Evolutionary conservation across 2,329 filamentous ascomycete genomes (phyloP), one percentile per base, ranked within the genome.

Genomic region (Exophiala xenobiotica): DNA sequence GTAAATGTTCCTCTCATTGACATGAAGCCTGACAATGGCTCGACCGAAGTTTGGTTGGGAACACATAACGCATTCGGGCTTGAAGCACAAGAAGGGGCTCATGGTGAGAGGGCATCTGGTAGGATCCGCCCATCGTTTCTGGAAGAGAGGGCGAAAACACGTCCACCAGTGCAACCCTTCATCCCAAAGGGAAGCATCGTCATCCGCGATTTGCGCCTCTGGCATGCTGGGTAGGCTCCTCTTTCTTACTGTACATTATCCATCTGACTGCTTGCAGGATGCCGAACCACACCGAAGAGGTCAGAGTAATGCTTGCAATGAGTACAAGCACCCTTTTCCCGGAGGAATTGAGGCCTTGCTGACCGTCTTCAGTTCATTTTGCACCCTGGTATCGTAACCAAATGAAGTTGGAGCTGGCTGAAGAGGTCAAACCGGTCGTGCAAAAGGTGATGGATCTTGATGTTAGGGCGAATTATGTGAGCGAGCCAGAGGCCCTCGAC

Each of bases 21-120:
- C 24, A 77, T 78, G 64, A 74, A 67, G 0, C 72, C 74, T 0
- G 69, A 73, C 49, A 82, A 82, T 58, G 80, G 78, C 1, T 75
- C 75, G 2, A 83, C 79, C 0, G 80, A 81, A 65, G 59, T 83
- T n/a, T 83, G 80, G 80, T 72, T 81, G 2, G 78, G 78, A 11
- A 81, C 79, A 1, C 79, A 82, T 56, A 63, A 51, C 5, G 59
- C 61, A 3, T 58, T 60, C 1, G 60, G 61, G 43, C 44, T 72
- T 53, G 44, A 68, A 9, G 67, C 68, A 0, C 78, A 81, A 61
- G 72, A 78, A 46, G 75, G 76, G 2, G 62, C 65, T 6, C 77
- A 79, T 53, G 80, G 74, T 11, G 78, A 78, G 40, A 68, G 74
- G 49, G 77, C 75, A 1, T 82, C 75, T 60, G 77, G 75, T 14